phyloP scores from a whole-genome alignment of 371 early-diverging fungal species.

The Synchytrium microbalum region DNA sequence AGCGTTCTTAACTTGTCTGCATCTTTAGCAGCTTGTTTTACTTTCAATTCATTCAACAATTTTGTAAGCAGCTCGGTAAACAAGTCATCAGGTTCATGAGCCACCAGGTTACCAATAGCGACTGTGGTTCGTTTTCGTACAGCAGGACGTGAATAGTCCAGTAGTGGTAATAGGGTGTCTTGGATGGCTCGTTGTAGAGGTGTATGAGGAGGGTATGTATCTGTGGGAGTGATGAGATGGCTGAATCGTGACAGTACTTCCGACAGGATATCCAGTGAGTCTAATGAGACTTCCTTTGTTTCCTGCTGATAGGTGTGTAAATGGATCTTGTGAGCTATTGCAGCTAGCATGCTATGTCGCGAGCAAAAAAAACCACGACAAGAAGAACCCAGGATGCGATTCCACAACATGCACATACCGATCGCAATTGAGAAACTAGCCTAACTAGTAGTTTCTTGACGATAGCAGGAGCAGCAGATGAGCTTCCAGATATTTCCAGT shows the following conservation, averaged over 20 bases:
- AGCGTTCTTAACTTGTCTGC: conserved; percentile 63
- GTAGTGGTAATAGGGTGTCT: conserved; percentile 53
- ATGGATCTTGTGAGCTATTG: too few species aligned
- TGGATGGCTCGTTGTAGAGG: conserved; percentile 53
- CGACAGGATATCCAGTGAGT: conserved; percentile 74
- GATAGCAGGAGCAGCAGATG: conserved; percentile 42
- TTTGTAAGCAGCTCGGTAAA: conserved; percentile 54
- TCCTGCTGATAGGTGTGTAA: conserved; percentile 32
- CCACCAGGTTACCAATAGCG: conserved; percentile 62
- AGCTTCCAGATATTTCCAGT: conserved; percentile 49
- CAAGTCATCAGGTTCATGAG: conserved; percentile 58
- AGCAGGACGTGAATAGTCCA: conserved; percentile 66
- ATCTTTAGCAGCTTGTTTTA: conserved; percentile 37
- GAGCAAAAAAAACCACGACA: too few species aligned
- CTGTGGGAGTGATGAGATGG: conserved; percentile 27
- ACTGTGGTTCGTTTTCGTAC: conserved; percentile 74
- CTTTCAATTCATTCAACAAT: conserved; percentile 37
- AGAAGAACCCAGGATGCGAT: not conserved
- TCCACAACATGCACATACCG: not conserved
- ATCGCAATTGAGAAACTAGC: conserved; percentile 37
- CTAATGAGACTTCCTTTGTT: conserved; percentile 70
- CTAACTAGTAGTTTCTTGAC: conserved; percentile 55
- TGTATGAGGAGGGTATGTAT: conserved; percentile 28
- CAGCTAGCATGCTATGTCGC: too few species aligned
- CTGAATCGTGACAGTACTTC: conserved; percentile 76